Percentiles rank a stretch among this genome's conserved stretches.
Evolutionary conservation across 768 basidiomycete genomes (phyloP).

Genomic region (Amyloporia xantha): DNA sequence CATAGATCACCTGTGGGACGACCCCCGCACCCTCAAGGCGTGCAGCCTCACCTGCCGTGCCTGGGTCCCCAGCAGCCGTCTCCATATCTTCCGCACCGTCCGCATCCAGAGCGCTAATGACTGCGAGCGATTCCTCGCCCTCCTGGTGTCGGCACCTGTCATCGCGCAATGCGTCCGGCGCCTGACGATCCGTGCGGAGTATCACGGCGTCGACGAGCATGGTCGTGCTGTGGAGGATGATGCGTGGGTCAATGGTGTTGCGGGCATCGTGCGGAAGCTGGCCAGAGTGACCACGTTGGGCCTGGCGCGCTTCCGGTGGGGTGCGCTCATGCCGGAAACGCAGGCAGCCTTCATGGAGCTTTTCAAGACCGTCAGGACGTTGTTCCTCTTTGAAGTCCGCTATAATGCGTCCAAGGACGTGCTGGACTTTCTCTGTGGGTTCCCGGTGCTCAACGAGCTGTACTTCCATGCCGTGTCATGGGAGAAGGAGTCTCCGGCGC

Average conservation of each 20-base stretch:
- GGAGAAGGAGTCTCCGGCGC: constrained; percentile 17
- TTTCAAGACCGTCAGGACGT: constrained; percentile 14
- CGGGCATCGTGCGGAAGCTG: constrained; percentile 13
- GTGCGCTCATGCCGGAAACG: constrained; percentile 16
- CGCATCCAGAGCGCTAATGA: constrained; percentile 16
- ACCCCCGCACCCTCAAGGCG: constrained; percentile 17
- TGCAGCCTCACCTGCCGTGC: constrained; percentile 21
- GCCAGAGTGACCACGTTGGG: constrained; percentile 15
- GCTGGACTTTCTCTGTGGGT: constrained; percentile 19
- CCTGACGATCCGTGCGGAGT: constrained; percentile 18
- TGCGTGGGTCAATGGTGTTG: constrained; percentile 16
- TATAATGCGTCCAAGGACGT: constrained; percentile 21
- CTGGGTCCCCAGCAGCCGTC: constrained; percentile 19
- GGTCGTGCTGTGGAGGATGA: constrained; percentile 16
- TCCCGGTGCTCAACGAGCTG: constrained; percentile 21
- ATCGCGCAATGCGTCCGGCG: constrained; percentile 19
- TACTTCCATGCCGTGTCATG: constrained; percentile 25
- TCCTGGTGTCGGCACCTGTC: constrained; percentile 12
- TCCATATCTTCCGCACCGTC: constrained; percentile 23
- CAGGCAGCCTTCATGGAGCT: constrained; percentile 15
- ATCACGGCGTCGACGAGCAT: constrained; percentile 10
- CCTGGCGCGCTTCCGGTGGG: constrained; percentile 21
- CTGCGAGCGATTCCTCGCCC: constrained; percentile 12
- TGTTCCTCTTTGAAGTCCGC: constrained; percentile 23
- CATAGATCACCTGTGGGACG: constrained; percentile 25